Percentiles rank a stretch among this genome's conserved stretches.
Conservation (phyloP, 768 basidiomycete species). For the Pleurotus salmoneostramineus region DNA sequence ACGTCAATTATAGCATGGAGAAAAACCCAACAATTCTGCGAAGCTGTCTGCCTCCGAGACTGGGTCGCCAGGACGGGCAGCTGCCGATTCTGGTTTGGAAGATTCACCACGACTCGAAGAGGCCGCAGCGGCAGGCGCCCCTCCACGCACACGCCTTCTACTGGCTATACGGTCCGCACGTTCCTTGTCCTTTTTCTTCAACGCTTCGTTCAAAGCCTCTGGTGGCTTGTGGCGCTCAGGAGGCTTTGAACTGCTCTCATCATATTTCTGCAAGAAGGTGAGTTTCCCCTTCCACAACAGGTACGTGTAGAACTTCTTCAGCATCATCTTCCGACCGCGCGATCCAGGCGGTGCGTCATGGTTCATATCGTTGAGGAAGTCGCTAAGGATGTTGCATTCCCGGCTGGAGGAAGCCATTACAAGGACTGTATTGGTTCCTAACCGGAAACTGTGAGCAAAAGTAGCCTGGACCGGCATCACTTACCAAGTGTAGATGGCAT, state of each 20-base stretch:
- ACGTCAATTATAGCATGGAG: not conserved
- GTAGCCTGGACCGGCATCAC: conserved; percentile 12
- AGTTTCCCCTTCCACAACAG: conserved; percentile 78
- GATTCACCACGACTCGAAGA: conserved; percentile 10
- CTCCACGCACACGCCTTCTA: conserved; percentile 75
- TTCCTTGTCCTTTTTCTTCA: conserved; percentile 74
- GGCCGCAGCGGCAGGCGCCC: conserved; percentile 38
- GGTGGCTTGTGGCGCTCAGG: conserved; percentile 17
- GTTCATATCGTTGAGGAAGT: conserved; percentile 74
- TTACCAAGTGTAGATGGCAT: conserved; percentile 16
- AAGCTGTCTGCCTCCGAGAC: conserved; percentile 49
- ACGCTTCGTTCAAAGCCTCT: conserved; percentile 59
- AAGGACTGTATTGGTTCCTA: conserved; percentile 73
- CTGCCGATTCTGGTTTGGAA: conserved; percentile 18
- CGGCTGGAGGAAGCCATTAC: conserved; percentile 85
- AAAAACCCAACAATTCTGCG: conserved; percentile 50
- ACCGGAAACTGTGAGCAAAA: conserved; percentile 14
- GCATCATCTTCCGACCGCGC: conserved; percentile 77
- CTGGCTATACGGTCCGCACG: conserved; percentile 55
- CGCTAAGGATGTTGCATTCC: conserved; percentile 68
- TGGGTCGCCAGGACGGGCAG: conserved; percentile 15
- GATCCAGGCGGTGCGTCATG: conserved; percentile 50
- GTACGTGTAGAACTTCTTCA: conserved; percentile 65
- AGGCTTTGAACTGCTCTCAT: conserved; percentile 3
- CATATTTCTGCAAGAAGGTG: conserved; percentile 31